phyloP scores from a whole-genome alignment of 2,329 filamentous ascomycete species.

The Nothophaeocryptopus gaeumannii region DNA sequence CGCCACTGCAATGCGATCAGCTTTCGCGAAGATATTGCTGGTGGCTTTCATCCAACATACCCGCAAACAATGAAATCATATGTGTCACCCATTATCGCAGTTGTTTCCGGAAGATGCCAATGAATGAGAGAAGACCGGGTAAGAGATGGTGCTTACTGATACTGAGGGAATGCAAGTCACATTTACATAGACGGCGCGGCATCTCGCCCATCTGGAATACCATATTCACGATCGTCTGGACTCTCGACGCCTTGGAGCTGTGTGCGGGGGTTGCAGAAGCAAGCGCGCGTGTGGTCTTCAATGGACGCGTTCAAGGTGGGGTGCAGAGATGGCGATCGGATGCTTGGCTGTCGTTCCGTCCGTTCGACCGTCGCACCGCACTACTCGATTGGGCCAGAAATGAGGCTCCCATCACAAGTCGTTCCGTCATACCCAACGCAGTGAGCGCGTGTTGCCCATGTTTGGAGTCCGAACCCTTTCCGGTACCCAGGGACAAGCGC shows the following conservation, averaged over 20 bases:
- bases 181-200: too few relatives aligned
- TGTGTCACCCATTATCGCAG: constrained; percentile 20
- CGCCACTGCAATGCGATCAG: constrained; percentile 20
- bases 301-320: neutral
- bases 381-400: neutral
- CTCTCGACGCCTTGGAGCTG: neutral
- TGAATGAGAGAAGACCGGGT: too few relatives aligned
- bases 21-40: neutral
- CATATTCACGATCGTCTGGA: too few relatives aligned
- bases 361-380: constrained; percentile 1
- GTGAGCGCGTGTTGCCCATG: neutral
- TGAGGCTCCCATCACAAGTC: neutral
- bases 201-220: too few relatives aligned
- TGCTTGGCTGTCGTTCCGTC: constrained; percentile 9
- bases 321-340: neutral
- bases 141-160: too few relatives aligned
- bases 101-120: neutral
- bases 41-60: constrained; percentile 5
- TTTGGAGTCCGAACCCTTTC: neutral
- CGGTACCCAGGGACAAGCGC: neutral
- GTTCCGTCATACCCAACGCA: neutral
- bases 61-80: constrained; percentile 29
- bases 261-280: neutral
- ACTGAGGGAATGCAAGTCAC: too few relatives aligned
- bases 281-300: neutral